These are phyloP conservation scores for Aleurites moluccanus DNA, from an alignment of 441 rosid genomes.

Conservation along the genomic window DNA sequence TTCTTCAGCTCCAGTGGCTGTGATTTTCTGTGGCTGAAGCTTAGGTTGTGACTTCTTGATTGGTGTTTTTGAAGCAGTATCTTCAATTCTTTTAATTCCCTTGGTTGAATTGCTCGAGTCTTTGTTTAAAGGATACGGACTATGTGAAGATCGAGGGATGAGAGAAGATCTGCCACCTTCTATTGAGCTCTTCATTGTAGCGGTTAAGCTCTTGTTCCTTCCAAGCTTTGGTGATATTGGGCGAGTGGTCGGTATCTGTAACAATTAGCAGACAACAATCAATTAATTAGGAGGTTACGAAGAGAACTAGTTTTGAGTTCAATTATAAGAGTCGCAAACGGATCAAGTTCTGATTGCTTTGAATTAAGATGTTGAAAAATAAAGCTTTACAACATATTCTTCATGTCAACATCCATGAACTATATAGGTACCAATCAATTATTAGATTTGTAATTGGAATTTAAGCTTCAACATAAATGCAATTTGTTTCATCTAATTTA, in stretches of 20 bases:
- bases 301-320: background rate
- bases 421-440: no score
- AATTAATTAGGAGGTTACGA: background rate
- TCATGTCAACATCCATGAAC: no score
- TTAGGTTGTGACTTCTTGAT: conserved; percentile 44
- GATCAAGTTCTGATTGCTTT: background rate
- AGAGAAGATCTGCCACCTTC: conserved; percentile 39
- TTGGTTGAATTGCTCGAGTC: conserved; percentile 35
- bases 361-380: background rate
- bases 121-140: conserved; percentile 33
- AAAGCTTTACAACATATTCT: background rate
- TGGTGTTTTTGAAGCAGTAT: conserved; percentile 35
- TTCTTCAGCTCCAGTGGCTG: conserved; percentile 24
- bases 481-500: background rate
- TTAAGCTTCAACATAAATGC: background rate
- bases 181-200: conserved; percentile 31
- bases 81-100: conserved; percentile 38
- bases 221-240: conserved; percentile 88
- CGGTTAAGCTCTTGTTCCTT: conserved; percentile 55
- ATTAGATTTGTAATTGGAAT: background rate
- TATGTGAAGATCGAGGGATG: conserved; percentile 17
- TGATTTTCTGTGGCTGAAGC: conserved; percentile 38
- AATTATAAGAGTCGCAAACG: background rate
- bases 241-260: conserved; percentile 81
- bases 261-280: conserved; percentile 12